phyloP scores from a whole-genome alignment of 805 yeast species.

The Pichia occidentalis region DNA sequence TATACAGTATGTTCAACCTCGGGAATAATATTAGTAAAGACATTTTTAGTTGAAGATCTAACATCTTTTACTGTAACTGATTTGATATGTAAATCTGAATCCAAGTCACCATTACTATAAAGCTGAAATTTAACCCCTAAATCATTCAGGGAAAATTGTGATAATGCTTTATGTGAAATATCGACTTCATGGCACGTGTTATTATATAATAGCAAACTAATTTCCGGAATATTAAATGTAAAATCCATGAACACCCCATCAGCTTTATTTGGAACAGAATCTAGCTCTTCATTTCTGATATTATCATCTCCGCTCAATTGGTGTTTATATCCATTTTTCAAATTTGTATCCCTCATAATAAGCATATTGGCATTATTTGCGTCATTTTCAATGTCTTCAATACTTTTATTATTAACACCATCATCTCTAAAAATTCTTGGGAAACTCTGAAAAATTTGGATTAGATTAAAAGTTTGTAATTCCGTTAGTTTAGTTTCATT shows the following conservation, averaged over 20 bases:
- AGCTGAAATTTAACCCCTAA: slow-evolving; percentile 45
- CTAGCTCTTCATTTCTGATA: background rate
- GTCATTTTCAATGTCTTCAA: slow-evolving; percentile 53
- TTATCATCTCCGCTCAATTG: background rate
- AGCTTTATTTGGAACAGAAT: background rate
- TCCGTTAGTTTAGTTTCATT: slow-evolving; percentile 65
- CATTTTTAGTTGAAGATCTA: slow-evolving; percentile 54
- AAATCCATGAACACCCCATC: slow-evolving; percentile 34
- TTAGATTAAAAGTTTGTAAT: slow-evolving; percentile 54
- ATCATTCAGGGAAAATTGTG: slow-evolving; percentile 55
- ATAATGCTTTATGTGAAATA: slow-evolving; percentile 39
- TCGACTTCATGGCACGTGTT: slow-evolving; percentile 35
- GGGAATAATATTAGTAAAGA: slow-evolving; percentile 78
- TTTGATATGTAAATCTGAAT: slow-evolving; percentile 55
- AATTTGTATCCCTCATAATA: slow-evolving; percentile 17
- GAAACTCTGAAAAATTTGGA: slow-evolving; percentile 49
- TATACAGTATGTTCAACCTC: slow-evolving; percentile 51
- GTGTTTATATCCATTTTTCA: background rate
- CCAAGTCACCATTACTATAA: slow-evolving; percentile 48
- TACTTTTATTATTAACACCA: slow-evolving; percentile 34
- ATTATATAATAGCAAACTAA: slow-evolving; percentile 57
- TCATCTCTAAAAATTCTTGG: slow-evolving; percentile 45
- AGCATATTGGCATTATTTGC: slow-evolving; percentile 58
- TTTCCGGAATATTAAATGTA: slow-evolving; percentile 51
- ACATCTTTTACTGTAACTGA: slow-evolving; percentile 77